phyloP scores from a whole-genome alignment of 441 rosid species.

The Gossypium gossypioides region DNA sequence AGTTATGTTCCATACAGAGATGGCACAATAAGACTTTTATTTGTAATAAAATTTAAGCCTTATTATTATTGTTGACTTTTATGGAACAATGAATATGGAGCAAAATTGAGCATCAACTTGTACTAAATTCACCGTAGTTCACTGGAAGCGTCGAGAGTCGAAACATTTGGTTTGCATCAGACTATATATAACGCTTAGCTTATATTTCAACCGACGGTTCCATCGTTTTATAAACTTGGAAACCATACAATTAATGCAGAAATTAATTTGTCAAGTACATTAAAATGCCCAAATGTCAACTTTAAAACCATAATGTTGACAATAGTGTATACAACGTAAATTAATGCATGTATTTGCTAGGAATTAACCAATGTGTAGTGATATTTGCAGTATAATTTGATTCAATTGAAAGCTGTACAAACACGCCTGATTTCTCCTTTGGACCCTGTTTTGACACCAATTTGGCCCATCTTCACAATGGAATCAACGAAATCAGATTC shows the following conservation, averaged over 20 bases:
- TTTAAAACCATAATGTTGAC: neutral
- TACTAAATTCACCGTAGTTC: neutral
- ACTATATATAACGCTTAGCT: neutral
- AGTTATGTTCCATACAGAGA: too few relatives aligned
- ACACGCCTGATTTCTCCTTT: conserved; percentile 46
- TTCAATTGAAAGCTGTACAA: conserved; percentile 44
- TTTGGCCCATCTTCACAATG: conserved; percentile 57
- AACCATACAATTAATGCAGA: neutral
- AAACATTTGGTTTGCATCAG: neutral
- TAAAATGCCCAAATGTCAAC: neutral
- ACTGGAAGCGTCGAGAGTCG: neutral
- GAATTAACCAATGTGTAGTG: neutral
- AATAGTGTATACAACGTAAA: neutral
- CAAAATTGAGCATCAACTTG: neutral
- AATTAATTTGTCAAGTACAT: neutral
- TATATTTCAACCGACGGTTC: neutral
- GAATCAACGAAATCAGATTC: conserved; percentile 46
- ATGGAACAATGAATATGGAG: neutral
- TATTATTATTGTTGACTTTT: neutral
- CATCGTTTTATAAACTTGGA: neutral
- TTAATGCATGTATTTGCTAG: neutral
- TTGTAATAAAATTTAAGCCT: neutral
- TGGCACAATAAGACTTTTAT: neutral
- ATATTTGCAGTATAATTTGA: neutral
- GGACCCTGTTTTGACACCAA: conserved; percentile 38